These are phyloP conservation scores for Mortierella sp. DNA, from an alignment of 371 early-diverging fungal species.

Conservation along the genomic window DNA sequence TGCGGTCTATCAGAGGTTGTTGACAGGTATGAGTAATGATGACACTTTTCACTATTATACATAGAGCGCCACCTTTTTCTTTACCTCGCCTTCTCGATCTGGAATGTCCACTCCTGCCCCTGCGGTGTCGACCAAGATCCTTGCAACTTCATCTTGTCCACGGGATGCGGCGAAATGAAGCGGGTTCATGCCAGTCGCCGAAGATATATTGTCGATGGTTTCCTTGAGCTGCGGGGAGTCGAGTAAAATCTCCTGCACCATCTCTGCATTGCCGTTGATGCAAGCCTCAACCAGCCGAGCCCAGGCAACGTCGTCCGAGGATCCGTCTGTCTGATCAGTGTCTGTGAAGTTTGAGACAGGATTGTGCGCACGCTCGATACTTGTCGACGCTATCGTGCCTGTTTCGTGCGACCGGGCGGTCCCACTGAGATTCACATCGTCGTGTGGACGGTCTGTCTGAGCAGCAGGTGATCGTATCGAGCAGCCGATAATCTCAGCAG, in stretches of 20 bases:
- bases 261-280: constrained; percentile 36
- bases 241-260: constrained; percentile 55
- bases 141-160: constrained; percentile 75
- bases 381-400: background rate
- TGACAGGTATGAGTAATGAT: background rate
- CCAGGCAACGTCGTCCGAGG: constrained; percentile 45
- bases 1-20: constrained; percentile 69
- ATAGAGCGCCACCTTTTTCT: background rate
- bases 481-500: constrained; percentile 3
- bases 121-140: constrained; percentile 70
- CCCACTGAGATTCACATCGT: background rate
- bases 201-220: constrained; percentile 46
- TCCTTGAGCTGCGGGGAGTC: constrained; percentile 78
- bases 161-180: constrained; percentile 79
- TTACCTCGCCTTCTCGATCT: constrained; percentile 84
- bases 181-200: constrained; percentile 73
- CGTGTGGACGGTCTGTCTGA: constrained; percentile 19
- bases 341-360: constrained; percentile 14
- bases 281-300: constrained; percentile 46
- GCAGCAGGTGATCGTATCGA: background rate
- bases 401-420: constrained; percentile 1
- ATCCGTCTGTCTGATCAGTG: constrained; percentile 13
- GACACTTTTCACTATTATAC: no score
- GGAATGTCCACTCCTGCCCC: constrained; percentile 74
- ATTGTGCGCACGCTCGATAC: constrained; percentile 20